A percentile compares a stretch with the other conserved stretches of the same genome.
Evolutionary conservation across 1,139 yeast genomes (phyloP).

Genomic region (Pichia norvegensis): DNA sequence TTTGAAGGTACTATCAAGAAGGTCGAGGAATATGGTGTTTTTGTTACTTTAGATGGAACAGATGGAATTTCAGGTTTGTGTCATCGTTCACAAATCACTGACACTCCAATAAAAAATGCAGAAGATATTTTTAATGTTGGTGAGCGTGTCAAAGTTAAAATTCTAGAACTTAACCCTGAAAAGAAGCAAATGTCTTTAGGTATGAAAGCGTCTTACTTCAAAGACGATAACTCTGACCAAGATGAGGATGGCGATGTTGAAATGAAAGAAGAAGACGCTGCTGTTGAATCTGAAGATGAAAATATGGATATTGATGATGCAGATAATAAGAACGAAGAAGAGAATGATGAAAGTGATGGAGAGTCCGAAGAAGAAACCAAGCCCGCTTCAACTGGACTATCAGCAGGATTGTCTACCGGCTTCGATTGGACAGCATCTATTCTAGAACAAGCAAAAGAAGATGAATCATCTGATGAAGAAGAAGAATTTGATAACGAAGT

Average conservation of each 20-base stretch:
- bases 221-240: constrained; percentile 29
- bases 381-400: constrained; percentile 18
- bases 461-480: constrained; percentile 43
- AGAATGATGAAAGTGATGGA: constrained; percentile 25
- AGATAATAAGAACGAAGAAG: constrained; percentile 20
- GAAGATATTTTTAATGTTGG: constrained; percentile 72
- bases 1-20: constrained; percentile 74
- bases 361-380: constrained; percentile 19
- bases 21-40: constrained; percentile 86
- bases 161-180: constrained; percentile 52
- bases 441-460: constrained; percentile 67
- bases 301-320: constrained; percentile 28
- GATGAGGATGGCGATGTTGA: constrained; percentile 28
- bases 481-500: constrained; percentile 43
- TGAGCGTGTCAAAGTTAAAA: constrained; percentile 79
- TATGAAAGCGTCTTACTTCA: constrained; percentile 88
- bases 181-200: constrained; percentile 80
- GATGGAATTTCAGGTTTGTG: constrained; percentile 76
- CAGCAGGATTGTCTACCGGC: constrained; percentile 35
- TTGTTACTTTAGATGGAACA: constrained; percentile 72
- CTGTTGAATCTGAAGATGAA: constrained; percentile 23
- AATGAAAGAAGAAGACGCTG: constrained; percentile 28
- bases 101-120: constrained; percentile 43
- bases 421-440: constrained; percentile 92
- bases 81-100: constrained; percentile 81